phyloP scores from a whole-genome alignment of 495 filamentous ascomycete species.

The Beverwykella pulmonaria region DNA sequence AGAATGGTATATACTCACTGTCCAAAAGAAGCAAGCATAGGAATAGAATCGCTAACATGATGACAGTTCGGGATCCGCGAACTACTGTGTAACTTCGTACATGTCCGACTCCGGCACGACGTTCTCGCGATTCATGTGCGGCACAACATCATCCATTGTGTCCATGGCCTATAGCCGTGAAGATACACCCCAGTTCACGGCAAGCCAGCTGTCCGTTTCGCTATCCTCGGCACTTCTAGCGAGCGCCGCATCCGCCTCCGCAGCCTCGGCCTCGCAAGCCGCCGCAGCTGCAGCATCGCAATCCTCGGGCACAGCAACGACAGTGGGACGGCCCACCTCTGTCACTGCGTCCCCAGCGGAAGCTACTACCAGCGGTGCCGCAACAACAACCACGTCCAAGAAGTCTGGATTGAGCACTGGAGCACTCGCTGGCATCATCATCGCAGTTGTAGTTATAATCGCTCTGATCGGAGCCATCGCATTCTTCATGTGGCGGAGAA shows the following conservation, averaged over 20 bases:
- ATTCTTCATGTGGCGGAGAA: constrained; percentile 2
- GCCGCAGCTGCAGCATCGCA: not conserved
- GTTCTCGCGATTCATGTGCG: constrained; percentile 23
- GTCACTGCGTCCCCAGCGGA: not conserved
- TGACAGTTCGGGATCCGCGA: not conserved
- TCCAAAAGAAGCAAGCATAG: not conserved
- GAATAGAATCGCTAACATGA: not conserved
- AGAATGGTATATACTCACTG: constrained; percentile 3
- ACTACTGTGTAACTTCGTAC: constrained; percentile 14
- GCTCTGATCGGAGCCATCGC: constrained; percentile 4
- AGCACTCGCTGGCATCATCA: constrained; percentile 1
- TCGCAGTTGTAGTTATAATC: not conserved
- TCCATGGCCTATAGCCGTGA: constrained; percentile 7
- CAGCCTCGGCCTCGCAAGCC: not conserved
- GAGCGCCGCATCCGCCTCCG: constrained; percentile 1
- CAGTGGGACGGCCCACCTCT: not conserved
- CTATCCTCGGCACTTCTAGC: not conserved
- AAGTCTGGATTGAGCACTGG: constrained; percentile 1
- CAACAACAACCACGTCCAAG: not conserved
- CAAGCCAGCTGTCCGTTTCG: constrained; percentile 1
- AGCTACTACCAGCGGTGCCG: not conserved
- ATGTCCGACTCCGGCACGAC: constrained; percentile 11
- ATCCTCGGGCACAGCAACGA: not conserved
- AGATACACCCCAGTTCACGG: constrained; percentile 11
- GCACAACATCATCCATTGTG: constrained; percentile 3